Base-by-base conservation (phyloP, 768 basidiomycete species). In the Mycena filopes region DNA sequence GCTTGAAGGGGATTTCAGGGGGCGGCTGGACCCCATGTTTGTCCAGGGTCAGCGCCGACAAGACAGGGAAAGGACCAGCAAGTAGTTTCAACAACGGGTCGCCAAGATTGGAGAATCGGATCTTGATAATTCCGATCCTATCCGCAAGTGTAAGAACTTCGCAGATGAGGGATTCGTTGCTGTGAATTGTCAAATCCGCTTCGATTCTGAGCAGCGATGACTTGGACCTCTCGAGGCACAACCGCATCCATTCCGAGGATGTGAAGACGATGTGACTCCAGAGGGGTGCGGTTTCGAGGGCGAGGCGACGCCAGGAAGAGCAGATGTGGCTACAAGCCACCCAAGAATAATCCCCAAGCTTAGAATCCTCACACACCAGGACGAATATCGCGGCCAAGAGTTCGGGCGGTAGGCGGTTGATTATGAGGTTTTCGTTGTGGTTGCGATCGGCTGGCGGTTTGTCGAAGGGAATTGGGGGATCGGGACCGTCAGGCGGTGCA, bases 301-400 rank as follows among this genome's bases (percentile, higher is more conserved):
- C 43, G 16, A 63, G 63, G 11, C 40, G 48, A 12, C 66, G 60
- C 66, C 66, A 67, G 13, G 45, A 36, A 16, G 66, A 50, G 45
- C 56, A 67, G 15, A 67, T 57, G 10, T 63, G 46, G 46, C 66
- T 67, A 43, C 66, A 67, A 1, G n/a, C 49, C 7, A 62, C 40
- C 66, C 66, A 67, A 18, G 55, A 53, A 21, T 46, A 41, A 40
- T 67, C 66, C 3, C 20, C 23, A 2, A 48, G 21, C 9, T 50
- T 42, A 18, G 23, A 63, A 1, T 26, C 38, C 36, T 63, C 66
- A 38, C 60, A 67, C n/a, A 58, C 8, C 11, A 58, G 20, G 4
- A 58, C 15, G 56, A 67, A 67, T 13, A 62, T 58, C 42, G 63
- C 55, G 26, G 60, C 55, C 13, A 67, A 42, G 33, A 67, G 42